Evolutionary conservation across 371 early-diverging fungal genomes (phyloP).

Genomic region (Mortierella sp.): DNA sequence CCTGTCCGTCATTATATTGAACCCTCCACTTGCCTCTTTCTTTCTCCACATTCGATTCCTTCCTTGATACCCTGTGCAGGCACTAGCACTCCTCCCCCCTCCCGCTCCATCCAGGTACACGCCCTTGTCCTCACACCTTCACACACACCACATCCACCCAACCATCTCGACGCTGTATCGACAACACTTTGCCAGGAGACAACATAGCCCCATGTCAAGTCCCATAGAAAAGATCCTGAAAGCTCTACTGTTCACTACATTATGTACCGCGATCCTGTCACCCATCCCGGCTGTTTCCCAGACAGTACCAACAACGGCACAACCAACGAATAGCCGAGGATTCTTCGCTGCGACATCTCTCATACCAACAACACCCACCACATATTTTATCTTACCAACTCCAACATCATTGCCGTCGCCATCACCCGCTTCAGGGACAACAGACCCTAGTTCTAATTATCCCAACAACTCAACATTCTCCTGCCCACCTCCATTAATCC

Average conservation of each 20-base stretch:
- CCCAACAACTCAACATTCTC: background rate
- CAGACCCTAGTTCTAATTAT: too few relatives aligned
- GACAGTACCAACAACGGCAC: conserved; percentile 2
- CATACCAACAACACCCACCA: background rate
- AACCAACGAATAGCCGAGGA: too few relatives aligned
- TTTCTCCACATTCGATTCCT: background rate
- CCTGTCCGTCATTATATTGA: too few relatives aligned
- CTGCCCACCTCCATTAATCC: conserved; percentile 42
- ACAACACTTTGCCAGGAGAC: too few relatives aligned
- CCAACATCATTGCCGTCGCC: background rate
- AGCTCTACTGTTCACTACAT: background rate
- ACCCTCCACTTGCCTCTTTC: background rate
- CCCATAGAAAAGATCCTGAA: background rate
- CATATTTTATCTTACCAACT: background rate
- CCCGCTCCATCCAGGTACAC: too few relatives aligned
- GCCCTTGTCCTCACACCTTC: too few relatives aligned
- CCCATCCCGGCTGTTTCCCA: background rate
- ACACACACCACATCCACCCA: too few relatives aligned
- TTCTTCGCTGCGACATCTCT: too few relatives aligned
- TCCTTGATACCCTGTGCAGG: background rate
- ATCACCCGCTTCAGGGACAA: background rate
- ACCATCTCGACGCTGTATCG: too few relatives aligned
- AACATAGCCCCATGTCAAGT: too few relatives aligned
- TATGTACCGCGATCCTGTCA: background rate
- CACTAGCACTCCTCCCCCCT: background rate